Evolutionary conservation across 306 rosid species (phyloP), one percentile per base, ranked within the genome.

Genomic region (Cotoneaster glaucophyllus): DNA sequence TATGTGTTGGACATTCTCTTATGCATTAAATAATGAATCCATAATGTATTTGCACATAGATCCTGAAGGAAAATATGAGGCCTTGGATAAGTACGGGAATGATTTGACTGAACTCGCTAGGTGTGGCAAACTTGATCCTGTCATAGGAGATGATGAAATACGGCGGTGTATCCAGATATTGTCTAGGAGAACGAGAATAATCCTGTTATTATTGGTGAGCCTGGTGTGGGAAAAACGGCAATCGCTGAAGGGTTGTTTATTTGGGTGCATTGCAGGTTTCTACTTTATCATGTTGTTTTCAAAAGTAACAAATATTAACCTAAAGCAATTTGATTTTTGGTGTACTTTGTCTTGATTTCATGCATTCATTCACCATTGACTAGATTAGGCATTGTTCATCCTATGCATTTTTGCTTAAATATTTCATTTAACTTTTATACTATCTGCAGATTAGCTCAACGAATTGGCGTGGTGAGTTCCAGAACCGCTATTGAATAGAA

Each of bases 171-270:
- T 92, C 68, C 99, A 90, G 87, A 95, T 92, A 81, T 69, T 95
- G 68, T 92, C 92, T 8, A 92, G 99, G 86, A 90, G 97, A 86
- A 92, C 99, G 11, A 95, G 78, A 95, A 95, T 71, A 95, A 95
- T 82, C 99, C 97, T 9, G 99, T 95, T 63, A 95, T 95, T 80
- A 95, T 95, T 73, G 97, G 99, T 39, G 99, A 95, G 83, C 99
- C 97, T 25, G 99, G 99, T 78, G 99, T 92, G 65, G 97, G 99
- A 73, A 95, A 95, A 87, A 95, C 99, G 56, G 99, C 99, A 58
- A 95, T 95, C 74, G 99, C 97, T 43, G 99, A 95, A 89, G 99
- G 99, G 99, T 95, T 62, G 92, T 78, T 77, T 45, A 61, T 63
- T 58, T 64, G 31, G 17, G 53, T 71, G 50, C 63, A 22, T 31